These are phyloP conservation scores for Lithocarpus polystachyus DNA, from an alignment of 306 rosid genomes.

Conservation along the genomic window DNA sequence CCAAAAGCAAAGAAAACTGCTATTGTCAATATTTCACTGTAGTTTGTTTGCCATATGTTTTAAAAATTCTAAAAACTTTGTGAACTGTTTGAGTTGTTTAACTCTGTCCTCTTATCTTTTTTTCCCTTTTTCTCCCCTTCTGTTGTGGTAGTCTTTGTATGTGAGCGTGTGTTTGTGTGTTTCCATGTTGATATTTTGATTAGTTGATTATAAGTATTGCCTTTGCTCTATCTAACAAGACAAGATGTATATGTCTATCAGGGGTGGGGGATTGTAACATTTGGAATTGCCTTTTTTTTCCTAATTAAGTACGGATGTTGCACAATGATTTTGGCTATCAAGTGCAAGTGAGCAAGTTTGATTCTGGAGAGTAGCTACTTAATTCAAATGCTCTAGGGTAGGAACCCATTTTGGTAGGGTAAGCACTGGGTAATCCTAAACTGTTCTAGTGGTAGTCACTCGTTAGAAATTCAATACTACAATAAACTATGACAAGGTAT, in stretches of 20 bases:
- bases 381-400: too few relatives aligned
- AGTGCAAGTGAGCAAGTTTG: too few relatives aligned
- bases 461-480: too few relatives aligned
- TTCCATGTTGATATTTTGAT: neutral
- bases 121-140: neutral
- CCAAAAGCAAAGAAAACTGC: neutral
- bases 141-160: too few relatives aligned
- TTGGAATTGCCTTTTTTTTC: neutral
- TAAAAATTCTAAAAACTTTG: neutral
- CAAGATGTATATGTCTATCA: too few relatives aligned
- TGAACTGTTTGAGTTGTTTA: neutral
- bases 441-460: too few relatives aligned
- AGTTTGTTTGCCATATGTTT: neutral
- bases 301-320: neutral
- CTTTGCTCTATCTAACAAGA: neutral
- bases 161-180: too few relatives aligned
- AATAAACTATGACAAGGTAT: too few relatives aligned
- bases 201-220: neutral
- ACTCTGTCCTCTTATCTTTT: neutral
- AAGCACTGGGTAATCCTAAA: too few relatives aligned
- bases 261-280: too few relatives aligned
- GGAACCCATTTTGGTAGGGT: too few relatives aligned
- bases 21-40: neutral
- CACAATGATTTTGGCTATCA: neutral
- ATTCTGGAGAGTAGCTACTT: too few relatives aligned